Conservation (phyloP, 805 yeast genomes). For the Yarrowia osloensis region DNA sequence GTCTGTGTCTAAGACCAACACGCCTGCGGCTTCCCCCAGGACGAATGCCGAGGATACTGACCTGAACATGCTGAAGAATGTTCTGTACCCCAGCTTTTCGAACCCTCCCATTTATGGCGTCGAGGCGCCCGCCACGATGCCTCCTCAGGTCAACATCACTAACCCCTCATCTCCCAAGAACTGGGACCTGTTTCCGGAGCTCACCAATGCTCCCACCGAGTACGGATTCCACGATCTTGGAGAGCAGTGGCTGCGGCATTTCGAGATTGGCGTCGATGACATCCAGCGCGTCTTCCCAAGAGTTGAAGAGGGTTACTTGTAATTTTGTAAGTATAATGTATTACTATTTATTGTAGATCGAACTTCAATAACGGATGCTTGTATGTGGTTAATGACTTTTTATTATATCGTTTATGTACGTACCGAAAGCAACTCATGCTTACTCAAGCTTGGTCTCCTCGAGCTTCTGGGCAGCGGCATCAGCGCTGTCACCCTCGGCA, state of each 20-base stretch:
- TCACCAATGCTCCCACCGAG: slow-evolving; percentile 12
- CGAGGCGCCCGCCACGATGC: background rate
- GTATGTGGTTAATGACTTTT: background rate
- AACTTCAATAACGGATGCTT: too few relatives aligned
- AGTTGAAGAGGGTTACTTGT: slow-evolving; percentile 11
- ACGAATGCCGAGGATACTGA: background rate
- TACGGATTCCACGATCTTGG: slow-evolving; percentile 26
- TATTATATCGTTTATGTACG: background rate
- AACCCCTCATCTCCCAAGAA: slow-evolving; percentile 8
- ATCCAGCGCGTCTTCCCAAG: slow-evolving; percentile 23
- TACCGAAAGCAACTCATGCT: background rate
- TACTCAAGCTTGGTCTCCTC: slow-evolving; percentile 29
- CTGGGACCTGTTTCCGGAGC: slow-evolving; percentile 29
- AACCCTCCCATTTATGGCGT: slow-evolving; percentile 22
- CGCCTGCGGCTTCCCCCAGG: slow-evolving; percentile 10
- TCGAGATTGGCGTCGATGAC: slow-evolving; percentile 26
- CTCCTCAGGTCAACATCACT: background rate
- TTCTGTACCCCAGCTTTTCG: slow-evolving; percentile 14
- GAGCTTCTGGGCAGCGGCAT: slow-evolving; percentile 5
- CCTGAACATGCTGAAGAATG: slow-evolving; percentile 11
- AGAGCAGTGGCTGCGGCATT: slow-evolving; percentile 30
- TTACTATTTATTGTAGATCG: background rate
- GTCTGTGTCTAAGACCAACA: slow-evolving; percentile 15
- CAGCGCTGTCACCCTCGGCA: slow-evolving; percentile 30
- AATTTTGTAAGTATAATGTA: background rate